Base-by-base conservation (phyloP, 164 flowering plant species). In the Cinnamomum chago region DNA sequence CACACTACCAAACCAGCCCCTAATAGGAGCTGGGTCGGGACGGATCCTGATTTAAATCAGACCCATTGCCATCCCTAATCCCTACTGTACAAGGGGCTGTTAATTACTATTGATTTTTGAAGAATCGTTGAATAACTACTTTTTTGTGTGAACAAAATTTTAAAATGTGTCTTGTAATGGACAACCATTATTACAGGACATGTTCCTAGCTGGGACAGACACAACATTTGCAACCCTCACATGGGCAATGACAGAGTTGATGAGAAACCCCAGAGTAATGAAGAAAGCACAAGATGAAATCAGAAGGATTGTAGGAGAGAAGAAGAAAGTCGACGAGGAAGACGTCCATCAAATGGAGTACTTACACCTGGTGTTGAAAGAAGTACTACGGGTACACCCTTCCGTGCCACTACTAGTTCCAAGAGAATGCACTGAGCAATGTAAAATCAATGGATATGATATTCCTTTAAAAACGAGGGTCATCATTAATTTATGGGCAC, bases 391-490 rank as follows among this genome's bases (percentile, higher is more conserved):
- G 70, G 70, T 85, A 2, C 87, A 85, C 75, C 88, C 85, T 24
- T 82, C 85, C 0, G 84, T 70, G 1, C 86, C 90, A 20, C n/a
- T 88, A 3, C 68, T 82, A 9, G 79, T 82, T 47, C 85, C 89
- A 3, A 65, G 87, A 40, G 81, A 84, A 79, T 77, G 83, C 24
- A 81, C 18, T 0, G 78, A 78, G 55, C 47, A 60, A 12, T 79
- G 78, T 72, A 77, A 24, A 17, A 52, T 85, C 27, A 50, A 67
- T 1, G 82, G 82, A 2, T 85, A 83, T 40, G 28, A 78, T 22
- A 72, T 85, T 33, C 84, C 81, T 0, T 62, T 75, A 0, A 81
- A 79, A 65, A 83, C 90, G 0, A 67, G 78, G 35, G 79, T 87
- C 3, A 62, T 79, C 22, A 55, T 85, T 3, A 80, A 84, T 55